These are phyloP conservation scores for Westerdykella ornata DNA, from an alignment of 2,329 filamentous ascomycete species.

Conservation along the genomic window DNA sequence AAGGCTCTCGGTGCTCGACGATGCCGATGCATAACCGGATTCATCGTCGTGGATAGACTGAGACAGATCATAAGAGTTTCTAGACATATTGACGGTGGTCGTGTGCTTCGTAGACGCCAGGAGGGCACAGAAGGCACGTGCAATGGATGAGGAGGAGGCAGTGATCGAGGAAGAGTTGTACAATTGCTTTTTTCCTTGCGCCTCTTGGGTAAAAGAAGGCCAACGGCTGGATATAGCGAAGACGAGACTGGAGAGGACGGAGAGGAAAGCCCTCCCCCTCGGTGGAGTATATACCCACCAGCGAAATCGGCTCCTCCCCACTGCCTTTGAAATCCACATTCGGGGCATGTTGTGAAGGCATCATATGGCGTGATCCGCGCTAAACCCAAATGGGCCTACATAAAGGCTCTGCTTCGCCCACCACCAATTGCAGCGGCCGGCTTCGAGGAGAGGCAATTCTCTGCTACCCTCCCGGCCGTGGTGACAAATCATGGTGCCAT, in stretches of 20 bases:
- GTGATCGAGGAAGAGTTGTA: background rate
- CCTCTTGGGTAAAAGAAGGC: no score
- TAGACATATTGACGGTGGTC: conserved; percentile 7
- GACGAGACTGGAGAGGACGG: no score
- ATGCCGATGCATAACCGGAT: conserved; percentile 76
- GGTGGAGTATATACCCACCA: conserved; percentile 3
- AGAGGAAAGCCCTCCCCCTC: background rate
- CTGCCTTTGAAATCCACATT: conserved; percentile 5
- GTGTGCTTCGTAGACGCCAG: background rate
- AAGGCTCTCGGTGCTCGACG: conserved; percentile 56
- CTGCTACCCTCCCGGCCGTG: no score
- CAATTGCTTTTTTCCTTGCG: no score
- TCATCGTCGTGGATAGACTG: conserved; percentile 47
- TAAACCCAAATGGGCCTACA: background rate
- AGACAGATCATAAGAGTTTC: conserved; percentile 22
- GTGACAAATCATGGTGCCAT: no score
- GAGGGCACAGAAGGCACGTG: background rate
- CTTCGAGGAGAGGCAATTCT: no score
- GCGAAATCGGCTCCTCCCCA: conserved; percentile 2
- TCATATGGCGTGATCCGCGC: conserved; percentile 6
- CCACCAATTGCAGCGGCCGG: background rate
- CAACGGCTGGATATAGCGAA: no score
- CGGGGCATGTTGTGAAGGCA: conserved; percentile 3
- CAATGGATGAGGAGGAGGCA: background rate
- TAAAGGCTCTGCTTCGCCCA: background rate